phyloP scores from a whole-genome alignment of 768 basidiomycete genomes.

The Candolleomyces aberdarensis region DNA sequence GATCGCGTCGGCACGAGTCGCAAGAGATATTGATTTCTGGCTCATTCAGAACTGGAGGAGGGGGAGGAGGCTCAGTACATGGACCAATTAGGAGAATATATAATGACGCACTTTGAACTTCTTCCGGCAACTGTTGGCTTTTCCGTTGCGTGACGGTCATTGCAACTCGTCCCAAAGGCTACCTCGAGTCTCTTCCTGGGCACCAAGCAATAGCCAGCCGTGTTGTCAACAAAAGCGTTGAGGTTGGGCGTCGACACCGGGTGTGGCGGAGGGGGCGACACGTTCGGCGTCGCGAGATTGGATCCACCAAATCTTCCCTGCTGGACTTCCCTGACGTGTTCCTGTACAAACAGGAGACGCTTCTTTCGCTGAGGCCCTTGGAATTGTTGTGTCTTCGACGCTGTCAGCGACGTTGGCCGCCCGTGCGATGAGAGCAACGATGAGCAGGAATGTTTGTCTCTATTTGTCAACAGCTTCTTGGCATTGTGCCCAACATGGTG shows the following conservation, averaged over 20 bases:
- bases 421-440: constrained; percentile 6
- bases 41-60: constrained; percentile 62
- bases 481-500: background rate
- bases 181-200: background rate
- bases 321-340: background rate
- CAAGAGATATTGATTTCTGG: constrained; percentile 83
- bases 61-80: constrained; percentile 11
- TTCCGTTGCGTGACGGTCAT: constrained; percentile 72
- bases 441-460: constrained; percentile 12
- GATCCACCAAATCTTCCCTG: background rate
- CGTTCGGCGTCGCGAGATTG: background rate
- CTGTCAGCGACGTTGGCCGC: constrained; percentile 1
- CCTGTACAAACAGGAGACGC: background rate
- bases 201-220: background rate
- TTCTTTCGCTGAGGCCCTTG: background rate
- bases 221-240: background rate
- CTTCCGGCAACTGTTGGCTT: constrained; percentile 60
- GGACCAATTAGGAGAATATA: constrained; percentile 14
- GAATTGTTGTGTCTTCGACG: background rate
- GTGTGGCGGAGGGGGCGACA: background rate
- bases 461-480: constrained; percentile 7
- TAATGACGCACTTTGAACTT: constrained; percentile 53
- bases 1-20: constrained; percentile 80
- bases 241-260: background rate
- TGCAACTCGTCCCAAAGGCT: constrained; percentile 5